Percentiles rank a stretch among this genome's conserved stretches.
Evolutionary conservation across 768 basidiomycete genomes (phyloP).

Genomic region (Naganishia randhawae): DNA sequence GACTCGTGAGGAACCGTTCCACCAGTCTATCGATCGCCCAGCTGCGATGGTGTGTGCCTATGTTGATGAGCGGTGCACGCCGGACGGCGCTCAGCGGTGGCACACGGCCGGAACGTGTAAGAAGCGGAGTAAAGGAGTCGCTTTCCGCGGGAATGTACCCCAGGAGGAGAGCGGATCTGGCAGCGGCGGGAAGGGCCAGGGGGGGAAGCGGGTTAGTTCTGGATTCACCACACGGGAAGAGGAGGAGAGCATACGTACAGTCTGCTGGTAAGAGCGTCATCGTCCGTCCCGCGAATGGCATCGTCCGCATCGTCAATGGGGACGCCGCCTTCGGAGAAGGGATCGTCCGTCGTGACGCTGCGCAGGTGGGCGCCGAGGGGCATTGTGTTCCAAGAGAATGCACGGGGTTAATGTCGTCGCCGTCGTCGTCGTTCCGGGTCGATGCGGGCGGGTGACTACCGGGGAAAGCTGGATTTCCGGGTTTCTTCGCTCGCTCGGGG

Average conservation of each 20-base stretch:
- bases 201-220: not conserved
- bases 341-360: no score
- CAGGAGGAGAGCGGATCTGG: constrained; percentile 69
- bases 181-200: not conserved
- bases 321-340: no score
- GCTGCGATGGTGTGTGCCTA: constrained; percentile 85
- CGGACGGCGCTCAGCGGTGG: constrained; percentile 21
- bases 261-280: constrained; percentile 49
- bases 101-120: constrained; percentile 47
- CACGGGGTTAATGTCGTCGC: no score
- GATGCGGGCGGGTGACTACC: no score
- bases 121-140: constrained; percentile 6
- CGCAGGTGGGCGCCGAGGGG: no score
- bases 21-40: constrained; percentile 74
- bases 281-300: constrained; percentile 49
- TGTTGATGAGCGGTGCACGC: constrained; percentile 81
- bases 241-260: constrained; percentile 38
- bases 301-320: constrained; percentile 35
- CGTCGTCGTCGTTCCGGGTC: no score
- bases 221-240: not conserved
- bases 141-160: constrained; percentile 59
- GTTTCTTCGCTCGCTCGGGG: no score
- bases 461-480: no score
- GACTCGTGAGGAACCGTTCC: constrained; percentile 57
- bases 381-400: no score